phyloP scores from a whole-genome alignment of 2,329 filamentous ascomycete genomes.

The Talaromyces sp. region DNA sequence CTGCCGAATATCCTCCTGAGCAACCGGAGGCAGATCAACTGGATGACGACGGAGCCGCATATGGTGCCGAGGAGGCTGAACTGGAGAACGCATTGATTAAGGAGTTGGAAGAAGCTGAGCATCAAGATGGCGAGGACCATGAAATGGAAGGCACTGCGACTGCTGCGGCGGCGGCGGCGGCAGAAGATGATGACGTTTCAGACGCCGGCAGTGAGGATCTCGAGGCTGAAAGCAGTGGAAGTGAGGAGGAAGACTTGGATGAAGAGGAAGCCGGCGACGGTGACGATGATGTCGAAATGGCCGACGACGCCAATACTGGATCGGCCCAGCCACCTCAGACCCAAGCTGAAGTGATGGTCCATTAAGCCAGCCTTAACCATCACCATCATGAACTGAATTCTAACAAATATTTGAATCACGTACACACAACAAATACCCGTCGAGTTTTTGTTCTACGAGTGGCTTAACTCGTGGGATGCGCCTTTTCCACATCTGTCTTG shows the following conservation, averaged over 20 bases:
- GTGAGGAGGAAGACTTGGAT: slow-evolving; percentile 64
- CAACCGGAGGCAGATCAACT: slow-evolving; percentile 89
- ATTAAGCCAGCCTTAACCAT: slow-evolving; percentile 26
- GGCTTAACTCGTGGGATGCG: background rate
- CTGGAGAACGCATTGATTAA: slow-evolving; percentile 59
- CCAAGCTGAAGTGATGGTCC: slow-evolving; percentile 44
- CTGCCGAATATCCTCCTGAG: slow-evolving; percentile 92
- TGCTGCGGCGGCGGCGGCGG: slow-evolving; percentile 43
- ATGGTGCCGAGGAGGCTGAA: slow-evolving; percentile 84
- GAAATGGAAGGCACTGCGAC: slow-evolving; percentile 68
- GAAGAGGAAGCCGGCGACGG: slow-evolving; percentile 55
- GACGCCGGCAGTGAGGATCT: slow-evolving; percentile 75
- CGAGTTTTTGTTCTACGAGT: slow-evolving; percentile 6
- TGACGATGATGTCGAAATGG: slow-evolving; percentile 55
- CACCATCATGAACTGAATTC: background rate
- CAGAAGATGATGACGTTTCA: slow-evolving; percentile 56
- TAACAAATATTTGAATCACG: slow-evolving; percentile 10
- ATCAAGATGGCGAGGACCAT: slow-evolving; percentile 57
- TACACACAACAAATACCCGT: slow-evolving; percentile 13
- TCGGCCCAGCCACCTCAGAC: slow-evolving; percentile 26
- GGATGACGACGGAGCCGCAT: slow-evolving; percentile 76
- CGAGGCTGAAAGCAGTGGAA: slow-evolving; percentile 69
- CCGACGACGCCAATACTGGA: slow-evolving; percentile 44
- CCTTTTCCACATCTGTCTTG: background rate
- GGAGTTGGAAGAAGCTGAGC: slow-evolving; percentile 47